Conservation (phyloP, 805 yeast species). For the Lachancea mirantina region DNA sequence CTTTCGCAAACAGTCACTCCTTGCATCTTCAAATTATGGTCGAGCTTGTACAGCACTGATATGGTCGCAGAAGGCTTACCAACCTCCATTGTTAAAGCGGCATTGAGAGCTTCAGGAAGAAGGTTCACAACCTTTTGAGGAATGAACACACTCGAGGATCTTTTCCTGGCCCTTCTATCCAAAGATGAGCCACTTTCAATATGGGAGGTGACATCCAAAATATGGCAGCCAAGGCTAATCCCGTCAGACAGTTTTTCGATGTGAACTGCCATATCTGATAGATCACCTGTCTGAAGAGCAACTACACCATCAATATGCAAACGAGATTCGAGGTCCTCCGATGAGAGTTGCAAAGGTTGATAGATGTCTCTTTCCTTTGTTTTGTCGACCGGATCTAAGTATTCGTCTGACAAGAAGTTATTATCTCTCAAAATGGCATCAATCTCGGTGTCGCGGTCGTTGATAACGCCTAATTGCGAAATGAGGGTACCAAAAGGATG, state of each 20-base stretch:
- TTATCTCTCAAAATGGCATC: conserved; percentile 85
- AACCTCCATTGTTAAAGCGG: conserved; percentile 52
- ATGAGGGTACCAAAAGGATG: conserved; percentile 96
- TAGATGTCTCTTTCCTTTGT: conserved; percentile 23
- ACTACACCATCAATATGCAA: conserved; percentile 24
- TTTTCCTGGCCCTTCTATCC: conserved; percentile 84
- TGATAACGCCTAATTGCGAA: conserved; percentile 75
- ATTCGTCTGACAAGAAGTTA: conserved; percentile 76
- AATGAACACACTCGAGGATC: conserved; percentile 82
- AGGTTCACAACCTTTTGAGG: conserved; percentile 67
- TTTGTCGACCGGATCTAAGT: conserved; percentile 41
- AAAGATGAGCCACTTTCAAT: conserved; percentile 65
- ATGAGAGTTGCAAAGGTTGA: conserved; percentile 19
- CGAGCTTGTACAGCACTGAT: conserved; percentile 75
- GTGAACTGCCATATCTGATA: conserved; percentile 75
- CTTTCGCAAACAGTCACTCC: conserved; percentile 74
- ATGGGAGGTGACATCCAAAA: conserved; percentile 69
- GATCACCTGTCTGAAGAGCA: conserved; percentile 28
- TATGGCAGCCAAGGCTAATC: conserved; percentile 80
- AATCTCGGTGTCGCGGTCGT: conserved; percentile 69
- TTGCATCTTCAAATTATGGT: conserved; percentile 63
- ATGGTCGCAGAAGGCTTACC: conserved; percentile 58
- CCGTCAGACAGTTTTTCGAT: conserved; percentile 56
- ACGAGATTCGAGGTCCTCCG: conserved; percentile 16
- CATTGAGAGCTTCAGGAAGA: conserved; percentile 59